phyloP scores from a whole-genome alignment of 2,329 filamentous ascomycete genomes.

The Juglanconis sp. region DNA sequence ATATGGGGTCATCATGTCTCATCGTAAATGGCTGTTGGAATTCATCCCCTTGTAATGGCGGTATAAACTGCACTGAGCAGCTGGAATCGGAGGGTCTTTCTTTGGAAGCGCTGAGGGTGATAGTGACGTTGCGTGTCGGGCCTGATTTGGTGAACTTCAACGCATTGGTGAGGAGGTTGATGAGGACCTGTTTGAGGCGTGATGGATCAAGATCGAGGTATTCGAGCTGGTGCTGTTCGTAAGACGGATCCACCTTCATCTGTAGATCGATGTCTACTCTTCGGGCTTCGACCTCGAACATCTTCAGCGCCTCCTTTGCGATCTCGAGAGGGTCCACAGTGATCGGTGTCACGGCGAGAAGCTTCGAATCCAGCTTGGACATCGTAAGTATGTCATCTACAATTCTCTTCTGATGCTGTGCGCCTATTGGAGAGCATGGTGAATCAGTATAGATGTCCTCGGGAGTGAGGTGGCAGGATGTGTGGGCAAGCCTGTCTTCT shows the following conservation, averaged over 20 bases:
- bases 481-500: not conserved
- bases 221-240: constrained; percentile 53
- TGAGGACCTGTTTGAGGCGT: constrained; percentile 72
- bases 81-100: constrained; percentile 36
- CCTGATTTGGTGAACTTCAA: constrained; percentile 75
- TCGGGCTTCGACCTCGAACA: constrained; percentile 73
- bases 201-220: constrained; percentile 71
- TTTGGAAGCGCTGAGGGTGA: constrained; percentile 44
- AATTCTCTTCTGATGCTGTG: constrained; percentile 76
- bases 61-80: constrained; percentile 59
- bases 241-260: constrained; percentile 62
- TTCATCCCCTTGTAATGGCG: constrained; percentile 47
- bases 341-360: constrained; percentile 69
- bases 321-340: constrained; percentile 66
- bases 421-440: constrained; percentile 26
- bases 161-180: constrained; percentile 77
- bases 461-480: not conserved
- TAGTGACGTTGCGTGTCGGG: constrained; percentile 51
- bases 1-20: constrained; percentile 48
- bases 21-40: constrained; percentile 31
- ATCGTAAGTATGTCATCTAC: constrained; percentile 72
- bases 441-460: not conserved
- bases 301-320: constrained; percentile 66
- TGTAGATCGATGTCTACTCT: constrained; percentile 66
- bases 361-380: constrained; percentile 73